Conservation (phyloP, 1,284 basidiomycete genomes). For the Tylopilus sp. region DNA sequence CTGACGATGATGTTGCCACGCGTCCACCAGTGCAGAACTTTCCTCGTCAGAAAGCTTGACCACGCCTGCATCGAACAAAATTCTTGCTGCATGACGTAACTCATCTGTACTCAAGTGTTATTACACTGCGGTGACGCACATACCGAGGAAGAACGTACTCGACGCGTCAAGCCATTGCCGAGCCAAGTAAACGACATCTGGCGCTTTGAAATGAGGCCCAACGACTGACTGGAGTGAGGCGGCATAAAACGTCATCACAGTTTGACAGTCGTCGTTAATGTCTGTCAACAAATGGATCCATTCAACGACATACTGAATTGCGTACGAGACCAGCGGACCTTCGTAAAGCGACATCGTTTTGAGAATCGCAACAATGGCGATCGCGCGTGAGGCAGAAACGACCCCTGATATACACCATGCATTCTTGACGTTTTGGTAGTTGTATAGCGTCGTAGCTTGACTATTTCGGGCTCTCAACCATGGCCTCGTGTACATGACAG, state of each 20-base stretch:
- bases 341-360: constrained; percentile 71
- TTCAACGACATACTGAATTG: not conserved
- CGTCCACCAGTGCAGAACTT: constrained; percentile 57
- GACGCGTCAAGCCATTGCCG: constrained; percentile 73
- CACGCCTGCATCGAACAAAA: constrained; percentile 75
- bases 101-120: constrained; percentile 50
- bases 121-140: not conserved
- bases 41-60: constrained; percentile 67
- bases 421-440: constrained; percentile 38
- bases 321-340: constrained; percentile 45
- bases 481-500: not conserved
- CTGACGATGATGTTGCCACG: constrained; percentile 70
- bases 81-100: constrained; percentile 69
- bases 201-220: constrained; percentile 58
- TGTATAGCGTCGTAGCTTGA: constrained; percentile 46
- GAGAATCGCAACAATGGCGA: constrained; percentile 67
- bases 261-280: constrained; percentile 60
- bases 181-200: constrained; percentile 72
- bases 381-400: constrained; percentile 65
- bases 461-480: constrained; percentile 11
- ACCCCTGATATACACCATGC: constrained; percentile 71
- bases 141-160: constrained; percentile 44
- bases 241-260: constrained; percentile 76
- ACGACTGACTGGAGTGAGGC: constrained; percentile 62
- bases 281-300: constrained; percentile 45